Percentiles rank a stretch among this genome's conserved stretches.
Evolutionary conservation across 179 eudicot species (phyloP).

Genomic region (Beta macrorhiza): DNA sequence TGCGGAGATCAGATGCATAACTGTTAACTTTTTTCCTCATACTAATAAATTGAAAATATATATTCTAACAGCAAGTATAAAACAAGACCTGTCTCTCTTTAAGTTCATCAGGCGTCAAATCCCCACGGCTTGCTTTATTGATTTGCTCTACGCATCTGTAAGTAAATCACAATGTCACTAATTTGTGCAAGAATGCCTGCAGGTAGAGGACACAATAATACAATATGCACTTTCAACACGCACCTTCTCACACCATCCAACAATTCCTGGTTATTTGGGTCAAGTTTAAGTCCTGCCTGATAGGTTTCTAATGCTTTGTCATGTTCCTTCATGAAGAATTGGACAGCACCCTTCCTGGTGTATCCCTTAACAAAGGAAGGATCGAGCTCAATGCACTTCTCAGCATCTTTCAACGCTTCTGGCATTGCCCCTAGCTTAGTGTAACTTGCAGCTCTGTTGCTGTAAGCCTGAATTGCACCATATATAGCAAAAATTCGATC

Average conservation of each 20-base stretch:
- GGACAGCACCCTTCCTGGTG: slow-evolving; percentile 89
- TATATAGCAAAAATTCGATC: background rate
- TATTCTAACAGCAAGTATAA: background rate
- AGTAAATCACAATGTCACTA: background rate
- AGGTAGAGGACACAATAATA: too few relatives aligned
- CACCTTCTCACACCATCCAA: slow-evolving; percentile 84
- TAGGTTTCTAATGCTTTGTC: slow-evolving; percentile 91
- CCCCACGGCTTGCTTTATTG: slow-evolving; percentile 89
- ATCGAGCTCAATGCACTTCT: slow-evolving; percentile 93
- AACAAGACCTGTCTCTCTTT: slow-evolving; percentile 84
- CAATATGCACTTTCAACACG: background rate
- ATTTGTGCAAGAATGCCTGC: background rate
- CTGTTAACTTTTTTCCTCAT: background rate
- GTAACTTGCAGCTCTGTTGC: slow-evolving; percentile 92
- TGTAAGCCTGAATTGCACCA: slow-evolving; percentile 55
- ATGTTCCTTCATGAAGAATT: slow-evolving; percentile 89
- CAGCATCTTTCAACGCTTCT: slow-evolving; percentile 91
- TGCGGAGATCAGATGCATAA: slow-evolving; percentile 23
- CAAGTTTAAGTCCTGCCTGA: slow-evolving; percentile 80
- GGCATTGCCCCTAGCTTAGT: slow-evolving; percentile 90
- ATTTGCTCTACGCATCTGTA: slow-evolving; percentile 78
- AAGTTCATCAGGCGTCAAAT: slow-evolving; percentile 76
- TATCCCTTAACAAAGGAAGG: slow-evolving; percentile 85
- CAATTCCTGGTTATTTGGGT: slow-evolving; percentile 70
- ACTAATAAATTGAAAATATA: background rate